A percentile compares a stretch with the other conserved stretches of the same genome.
Evolutionary conservation across 2,329 filamentous ascomycete species (phyloP).

Genomic region (Catunica adiposa): DNA sequence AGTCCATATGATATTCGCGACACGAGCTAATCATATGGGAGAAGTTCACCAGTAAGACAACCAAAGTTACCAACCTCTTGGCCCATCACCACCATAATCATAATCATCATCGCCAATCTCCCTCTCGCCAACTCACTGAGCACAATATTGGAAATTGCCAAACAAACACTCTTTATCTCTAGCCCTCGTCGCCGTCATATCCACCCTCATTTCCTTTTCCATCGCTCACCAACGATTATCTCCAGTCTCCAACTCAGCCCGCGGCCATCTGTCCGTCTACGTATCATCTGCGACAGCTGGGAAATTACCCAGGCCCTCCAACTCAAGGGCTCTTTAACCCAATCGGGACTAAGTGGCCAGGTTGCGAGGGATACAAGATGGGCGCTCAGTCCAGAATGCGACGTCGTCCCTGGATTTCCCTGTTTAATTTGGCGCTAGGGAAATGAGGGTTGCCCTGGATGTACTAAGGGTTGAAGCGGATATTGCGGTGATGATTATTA

Average conservation of each 20-base stretch:
- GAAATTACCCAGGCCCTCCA: neutral
- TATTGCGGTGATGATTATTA: neutral
- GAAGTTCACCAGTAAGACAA: neutral
- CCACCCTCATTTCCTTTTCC: neutral
- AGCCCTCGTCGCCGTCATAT: neutral
- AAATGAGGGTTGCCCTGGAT: neutral
- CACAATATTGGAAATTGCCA: neutral
- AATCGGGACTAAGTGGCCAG: constrained; percentile 11
- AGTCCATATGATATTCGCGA: too few relatives aligned
- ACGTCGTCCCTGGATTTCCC: neutral
- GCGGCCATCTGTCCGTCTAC: neutral
- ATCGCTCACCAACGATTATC: neutral
- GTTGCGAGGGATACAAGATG: constrained; percentile 10
- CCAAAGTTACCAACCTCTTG: neutral
- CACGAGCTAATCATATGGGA: neutral
- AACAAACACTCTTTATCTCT: neutral
- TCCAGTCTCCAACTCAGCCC: neutral
- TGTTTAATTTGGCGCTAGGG: neutral
- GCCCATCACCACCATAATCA: too few relatives aligned
- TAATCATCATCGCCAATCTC: neutral
- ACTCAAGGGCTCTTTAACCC: constrained; percentile 9
- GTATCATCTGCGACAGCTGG: neutral
- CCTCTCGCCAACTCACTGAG: neutral
- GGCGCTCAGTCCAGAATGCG: neutral
- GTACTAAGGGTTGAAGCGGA: too few relatives aligned